Evolutionary conservation across 306 rosid species (phyloP).

Genomic region (Casuarina glauca): DNA sequence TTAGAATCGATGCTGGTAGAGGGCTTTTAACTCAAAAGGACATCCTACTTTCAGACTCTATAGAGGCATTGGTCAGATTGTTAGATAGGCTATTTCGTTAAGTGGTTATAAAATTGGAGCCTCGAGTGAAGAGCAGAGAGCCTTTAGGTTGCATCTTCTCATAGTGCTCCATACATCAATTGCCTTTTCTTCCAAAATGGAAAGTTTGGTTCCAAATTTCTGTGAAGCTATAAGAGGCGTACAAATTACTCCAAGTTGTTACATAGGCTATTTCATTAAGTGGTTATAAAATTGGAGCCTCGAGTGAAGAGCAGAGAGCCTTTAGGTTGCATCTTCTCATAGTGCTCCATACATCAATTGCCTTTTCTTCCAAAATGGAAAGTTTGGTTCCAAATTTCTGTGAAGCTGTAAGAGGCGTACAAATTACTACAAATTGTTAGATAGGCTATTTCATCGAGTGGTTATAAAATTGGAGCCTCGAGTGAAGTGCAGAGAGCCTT

Average conservation of each 20-base stretch:
- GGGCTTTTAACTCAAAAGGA: neutral
- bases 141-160: conserved; percentile 55
- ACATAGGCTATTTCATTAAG: neutral
- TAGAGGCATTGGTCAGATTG: neutral
- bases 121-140: conserved; percentile 59
- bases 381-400: conserved; percentile 31
- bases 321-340: conserved; percentile 57
- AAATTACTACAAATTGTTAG: conserved; percentile 9
- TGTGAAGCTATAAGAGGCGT: conserved; percentile 26
- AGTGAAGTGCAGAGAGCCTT: conserved; percentile 55
- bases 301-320: conserved; percentile 59
- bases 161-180: conserved; percentile 43
- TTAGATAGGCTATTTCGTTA: neutral
- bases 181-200: conserved; percentile 37
- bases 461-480: conserved; percentile 45
- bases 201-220: conserved; percentile 30
- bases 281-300: conserved; percentile 39
- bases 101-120: conserved; percentile 34
- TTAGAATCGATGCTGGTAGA: neutral
- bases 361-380: conserved; percentile 33
- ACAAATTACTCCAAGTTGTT: conserved; percentile 17
- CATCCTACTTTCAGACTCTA: neutral
- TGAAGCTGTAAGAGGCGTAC: conserved; percentile 27
- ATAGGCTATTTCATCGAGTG: neutral
- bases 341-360: conserved; percentile 45